A percentile compares a stretch with the other conserved stretches of the same genome.
Evolutionary conservation across 2,329 filamentous ascomycete genomes (phyloP).

Genomic region (Pseudopithomyces maydicus): DNA sequence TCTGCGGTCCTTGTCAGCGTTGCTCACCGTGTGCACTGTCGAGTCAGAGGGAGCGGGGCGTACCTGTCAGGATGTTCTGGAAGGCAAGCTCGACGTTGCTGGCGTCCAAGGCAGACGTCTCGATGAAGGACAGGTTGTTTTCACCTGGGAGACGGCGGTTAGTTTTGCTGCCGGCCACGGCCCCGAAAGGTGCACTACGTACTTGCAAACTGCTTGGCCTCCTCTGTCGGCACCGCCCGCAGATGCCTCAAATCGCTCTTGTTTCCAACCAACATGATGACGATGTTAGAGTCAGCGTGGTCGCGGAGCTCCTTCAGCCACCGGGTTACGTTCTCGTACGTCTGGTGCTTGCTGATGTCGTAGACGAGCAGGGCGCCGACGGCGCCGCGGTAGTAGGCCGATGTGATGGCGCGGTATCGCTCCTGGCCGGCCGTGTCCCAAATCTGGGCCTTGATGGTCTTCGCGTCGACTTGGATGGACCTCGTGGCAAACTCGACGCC

Average conservation of each 20-base stretch:
- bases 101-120: constrained; percentile 97
- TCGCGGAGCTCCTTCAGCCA: constrained; percentile 99
- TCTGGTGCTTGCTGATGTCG: constrained; percentile 99
- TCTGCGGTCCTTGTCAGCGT: constrained; percentile 59
- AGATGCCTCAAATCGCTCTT: constrained; percentile 99
- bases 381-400: constrained; percentile 97
- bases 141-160: constrained; percentile 66
- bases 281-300: constrained; percentile 97
- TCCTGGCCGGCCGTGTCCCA: constrained; percentile 99
- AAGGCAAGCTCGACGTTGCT: constrained; percentile 99
- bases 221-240: constrained; percentile 94
- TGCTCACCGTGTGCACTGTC: not conserved
- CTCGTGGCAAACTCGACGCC: constrained; percentile 98
- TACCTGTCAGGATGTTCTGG: constrained; percentile 99
- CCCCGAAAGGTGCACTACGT: constrained; percentile 43
- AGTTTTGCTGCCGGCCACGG: constrained; percentile 7
- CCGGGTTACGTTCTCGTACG: constrained; percentile 97
- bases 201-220: constrained; percentile 98
- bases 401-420: constrained; percentile 98
- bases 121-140: constrained; percentile 98
- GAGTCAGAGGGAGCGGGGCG: constrained; percentile 26
- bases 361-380: constrained; percentile 98
- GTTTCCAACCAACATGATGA: constrained; percentile 99
- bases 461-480: constrained; percentile 97
- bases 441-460: constrained; percentile 99